A percentile compares a stretch with the other conserved stretches of the same genome.
phyloP scores from a whole-genome alignment of 192 early-diverging fungal genomes.

The Coemansia sp. region DNA sequence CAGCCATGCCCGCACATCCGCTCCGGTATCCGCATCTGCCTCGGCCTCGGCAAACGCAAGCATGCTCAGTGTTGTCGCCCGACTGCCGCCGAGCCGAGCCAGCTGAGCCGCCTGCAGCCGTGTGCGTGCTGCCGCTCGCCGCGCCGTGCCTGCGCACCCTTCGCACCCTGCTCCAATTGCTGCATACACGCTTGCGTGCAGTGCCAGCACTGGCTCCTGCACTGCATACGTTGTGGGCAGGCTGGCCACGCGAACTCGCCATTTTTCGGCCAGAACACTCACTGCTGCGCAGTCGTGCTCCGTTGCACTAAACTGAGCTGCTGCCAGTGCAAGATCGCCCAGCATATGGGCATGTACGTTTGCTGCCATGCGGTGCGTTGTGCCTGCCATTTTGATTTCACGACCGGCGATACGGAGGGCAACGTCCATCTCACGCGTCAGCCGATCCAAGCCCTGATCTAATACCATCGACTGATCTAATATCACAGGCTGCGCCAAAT shows the following conservation, averaged over 20 bases:
- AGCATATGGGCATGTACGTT: slow-evolving; percentile 53
- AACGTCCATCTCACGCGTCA: not conserved
- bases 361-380: slow-evolving; percentile 1
- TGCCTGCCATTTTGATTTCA: slow-evolving; percentile 18
- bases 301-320: slow-evolving; percentile 6
- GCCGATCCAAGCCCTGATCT: slow-evolving; percentile 4
- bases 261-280: slow-evolving; percentile 29
- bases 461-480: slow-evolving; percentile 4
- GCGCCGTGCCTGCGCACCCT: slow-evolving; percentile 18
- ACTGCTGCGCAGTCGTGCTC: slow-evolving; percentile 15
- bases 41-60: slow-evolving; percentile 37
- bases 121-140: slow-evolving; percentile 28
- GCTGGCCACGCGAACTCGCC: slow-evolving; percentile 32
- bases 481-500: slow-evolving; percentile 3
- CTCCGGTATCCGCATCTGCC: not conserved
- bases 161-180: slow-evolving; percentile 12
- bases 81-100: slow-evolving; percentile 38
- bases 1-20: slow-evolving; percentile 20
- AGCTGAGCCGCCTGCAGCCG: slow-evolving; percentile 48
- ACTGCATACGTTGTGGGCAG: slow-evolving; percentile 33
- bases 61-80: slow-evolving; percentile 47
- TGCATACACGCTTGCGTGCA: slow-evolving; percentile 43
- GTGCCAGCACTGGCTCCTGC: slow-evolving; percentile 50
- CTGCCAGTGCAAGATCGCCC: slow-evolving; percentile 38
- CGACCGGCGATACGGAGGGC: slow-evolving; percentile 27